Conservation (phyloP, 257 asterid species). For the Solanum lycopersicoides region DNA sequence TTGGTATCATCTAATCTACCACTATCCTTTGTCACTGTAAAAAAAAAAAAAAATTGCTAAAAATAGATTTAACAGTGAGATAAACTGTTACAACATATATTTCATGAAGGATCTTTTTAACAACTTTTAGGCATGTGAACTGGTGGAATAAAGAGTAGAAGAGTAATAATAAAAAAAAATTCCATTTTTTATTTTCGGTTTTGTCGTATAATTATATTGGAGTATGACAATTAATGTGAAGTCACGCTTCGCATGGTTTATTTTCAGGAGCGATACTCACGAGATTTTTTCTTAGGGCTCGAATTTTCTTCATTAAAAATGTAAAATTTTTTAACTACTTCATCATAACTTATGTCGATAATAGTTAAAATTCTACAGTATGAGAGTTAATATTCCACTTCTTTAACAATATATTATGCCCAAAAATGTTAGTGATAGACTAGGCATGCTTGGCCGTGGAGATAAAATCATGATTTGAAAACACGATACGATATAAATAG, state of each 20-base stretch:
- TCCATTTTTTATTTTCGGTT: not conserved
- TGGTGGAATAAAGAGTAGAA: not conserved
- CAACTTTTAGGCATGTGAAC: not conserved
- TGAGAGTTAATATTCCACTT: too few species aligned
- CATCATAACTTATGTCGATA: not conserved
- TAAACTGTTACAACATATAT: too few species aligned
- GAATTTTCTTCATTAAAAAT: too few species aligned
- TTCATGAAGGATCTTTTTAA: not conserved
- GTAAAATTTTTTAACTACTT: too few species aligned
- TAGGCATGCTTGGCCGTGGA: too few species aligned
- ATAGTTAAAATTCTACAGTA: too few species aligned
- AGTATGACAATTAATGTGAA: too few species aligned
- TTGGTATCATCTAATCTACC: not conserved
- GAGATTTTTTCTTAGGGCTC: not conserved
- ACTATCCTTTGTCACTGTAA: not conserved
- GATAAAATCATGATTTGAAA: too few species aligned
- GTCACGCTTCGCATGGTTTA: fast-evolving
- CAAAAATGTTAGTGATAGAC: not conserved
- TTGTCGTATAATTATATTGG: too few species aligned
- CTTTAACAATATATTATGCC: not conserved
- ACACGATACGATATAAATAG: too few species aligned
- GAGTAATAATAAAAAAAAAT: not conserved
- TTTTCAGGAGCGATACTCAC: fast-evolving
- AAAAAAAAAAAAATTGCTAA: not conserved
- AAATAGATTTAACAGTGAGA: not conserved